phyloP scores from a whole-genome alignment of 768 basidiomycete species.

The Mycena crocata region DNA sequence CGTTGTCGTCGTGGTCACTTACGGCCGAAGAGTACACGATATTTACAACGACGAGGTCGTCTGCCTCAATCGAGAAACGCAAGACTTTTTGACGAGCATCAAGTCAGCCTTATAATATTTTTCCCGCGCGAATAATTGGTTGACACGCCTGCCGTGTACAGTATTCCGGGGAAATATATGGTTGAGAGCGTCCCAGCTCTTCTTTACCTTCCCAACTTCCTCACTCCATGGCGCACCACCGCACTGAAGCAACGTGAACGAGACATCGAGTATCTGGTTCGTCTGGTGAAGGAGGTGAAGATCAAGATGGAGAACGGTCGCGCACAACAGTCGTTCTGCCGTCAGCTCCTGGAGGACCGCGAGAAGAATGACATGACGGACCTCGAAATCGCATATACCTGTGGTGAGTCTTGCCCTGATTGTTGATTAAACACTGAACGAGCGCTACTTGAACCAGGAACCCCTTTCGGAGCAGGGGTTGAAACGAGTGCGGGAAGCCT shows the following conservation, averaged over 20 bases:
- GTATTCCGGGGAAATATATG: conserved; percentile 61
- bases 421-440: too few relatives aligned
- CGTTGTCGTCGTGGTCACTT: conserved; percentile 57
- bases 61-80: conserved; percentile 28
- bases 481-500: conserved; percentile 54
- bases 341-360: conserved; percentile 49
- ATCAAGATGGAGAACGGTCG: conserved; percentile 52
- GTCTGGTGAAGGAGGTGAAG: conserved; percentile 56
- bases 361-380: conserved; percentile 54
- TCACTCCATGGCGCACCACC: conserved; percentile 27
- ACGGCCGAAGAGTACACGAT: conserved; percentile 53
- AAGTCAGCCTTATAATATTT: conserved; percentile 44
- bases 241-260: conserved; percentile 42
- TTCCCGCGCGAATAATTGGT: not conserved
- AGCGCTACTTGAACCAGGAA: conserved; percentile 9
- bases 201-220: conserved; percentile 51
- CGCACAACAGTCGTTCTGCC: conserved; percentile 53
- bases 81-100: conserved; percentile 39
- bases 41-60: conserved; percentile 61
- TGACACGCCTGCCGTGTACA: conserved; percentile 29
- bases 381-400: conserved; percentile 57
- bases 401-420: conserved; percentile 41
- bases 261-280: conserved; percentile 54
- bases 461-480: conserved; percentile 60
- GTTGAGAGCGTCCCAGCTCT: conserved; percentile 63